Conservation (phyloP, 2,329 filamentous ascomycete genomes). For the Colletotrichum tropicale region DNA sequence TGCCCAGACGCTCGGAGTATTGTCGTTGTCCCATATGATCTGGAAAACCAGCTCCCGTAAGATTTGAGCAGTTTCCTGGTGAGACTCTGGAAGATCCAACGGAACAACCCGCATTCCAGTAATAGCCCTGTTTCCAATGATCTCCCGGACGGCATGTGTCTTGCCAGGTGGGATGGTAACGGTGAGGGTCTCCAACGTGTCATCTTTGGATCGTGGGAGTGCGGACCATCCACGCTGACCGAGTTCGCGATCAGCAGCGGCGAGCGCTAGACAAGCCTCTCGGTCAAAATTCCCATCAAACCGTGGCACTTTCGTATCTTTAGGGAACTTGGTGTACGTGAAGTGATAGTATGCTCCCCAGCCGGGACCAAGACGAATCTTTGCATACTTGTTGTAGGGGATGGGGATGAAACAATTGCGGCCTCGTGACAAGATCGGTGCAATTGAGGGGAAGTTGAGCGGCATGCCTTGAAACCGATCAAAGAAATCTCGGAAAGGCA, state of each 20-base stretch:
- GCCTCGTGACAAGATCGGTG: slow-evolving; percentile 2
- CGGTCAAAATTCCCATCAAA: slow-evolving; percentile 10
- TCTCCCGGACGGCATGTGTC: background rate
- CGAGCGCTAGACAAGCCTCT: slow-evolving; percentile 7
- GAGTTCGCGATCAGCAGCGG: slow-evolving; percentile 6
- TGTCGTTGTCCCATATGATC: slow-evolving; percentile 7
- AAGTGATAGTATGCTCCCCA: slow-evolving; percentile 17
- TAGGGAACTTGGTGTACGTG: slow-evolving; percentile 6
- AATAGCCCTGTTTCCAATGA: slow-evolving; percentile 12
- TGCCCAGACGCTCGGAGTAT: slow-evolving; percentile 8
- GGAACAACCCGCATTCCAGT: slow-evolving; percentile 9
- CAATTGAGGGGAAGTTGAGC: slow-evolving; percentile 11
- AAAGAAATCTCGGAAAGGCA: slow-evolving; percentile 12
- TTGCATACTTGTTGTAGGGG: slow-evolving; percentile 11
- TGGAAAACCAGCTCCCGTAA: slow-evolving; percentile 8
- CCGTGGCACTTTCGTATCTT: background rate
- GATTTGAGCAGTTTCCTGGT: background rate
- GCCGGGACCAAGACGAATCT: slow-evolving; percentile 3
- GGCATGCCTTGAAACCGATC: slow-evolving; percentile 17
- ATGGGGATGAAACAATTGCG: slow-evolving; percentile 17
- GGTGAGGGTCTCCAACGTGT: slow-evolving; percentile 4
- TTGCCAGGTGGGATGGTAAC: background rate
- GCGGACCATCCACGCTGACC: slow-evolving; percentile 11
- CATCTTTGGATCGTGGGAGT: background rate
- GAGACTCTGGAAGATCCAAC: background rate